phyloP scores from a whole-genome alignment of 2,329 filamentous ascomycete genomes.

The Leptographium lundbergii region DNA sequence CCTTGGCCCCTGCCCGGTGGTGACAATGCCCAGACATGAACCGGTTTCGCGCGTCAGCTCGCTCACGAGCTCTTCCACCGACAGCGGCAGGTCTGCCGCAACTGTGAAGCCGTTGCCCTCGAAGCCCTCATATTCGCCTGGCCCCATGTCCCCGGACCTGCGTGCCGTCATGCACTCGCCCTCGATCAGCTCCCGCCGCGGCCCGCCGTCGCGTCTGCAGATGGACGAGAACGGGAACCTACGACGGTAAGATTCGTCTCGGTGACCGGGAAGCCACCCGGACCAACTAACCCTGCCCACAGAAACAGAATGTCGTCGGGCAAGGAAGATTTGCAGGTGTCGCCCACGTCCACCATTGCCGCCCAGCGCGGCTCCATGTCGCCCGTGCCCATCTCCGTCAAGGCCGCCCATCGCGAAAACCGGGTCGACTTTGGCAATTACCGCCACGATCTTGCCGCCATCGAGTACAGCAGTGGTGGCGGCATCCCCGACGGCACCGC shows the following conservation, averaged over 20 bases:
- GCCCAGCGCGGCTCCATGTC: constrained; percentile 26
- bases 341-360: constrained; percentile 33
- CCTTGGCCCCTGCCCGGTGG: constrained; percentile 15
- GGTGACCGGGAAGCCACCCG: too few species aligned
- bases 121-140: constrained; percentile 15
- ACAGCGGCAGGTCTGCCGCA: constrained; percentile 53
- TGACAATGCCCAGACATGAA: constrained; percentile 58
- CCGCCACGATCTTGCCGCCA: constrained; percentile 56
- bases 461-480: constrained; percentile 29
- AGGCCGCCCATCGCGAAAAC: constrained; percentile 40
- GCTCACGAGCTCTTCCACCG: constrained; percentile 50
- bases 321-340: constrained; percentile 31
- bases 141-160: constrained; percentile 1
- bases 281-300: constrained; percentile 1
- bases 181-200: constrained; percentile 17
- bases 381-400: constrained; percentile 28
- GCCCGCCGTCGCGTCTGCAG: constrained; percentile 37
- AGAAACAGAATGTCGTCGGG: constrained; percentile 8
- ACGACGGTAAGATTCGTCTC: constrained; percentile 20
- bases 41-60: constrained; percentile 51
- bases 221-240: constrained; percentile 38
- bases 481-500: constrained; percentile 11
- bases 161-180: constrained; percentile 5
- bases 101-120: constrained; percentile 41
- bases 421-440: constrained; percentile 55